A percentile compares a stretch with the other conserved stretches of the same genome.
Conservation (phyloP, 2,329 filamentous ascomycete genomes). For the Ophiocordyceps australis region DNA sequence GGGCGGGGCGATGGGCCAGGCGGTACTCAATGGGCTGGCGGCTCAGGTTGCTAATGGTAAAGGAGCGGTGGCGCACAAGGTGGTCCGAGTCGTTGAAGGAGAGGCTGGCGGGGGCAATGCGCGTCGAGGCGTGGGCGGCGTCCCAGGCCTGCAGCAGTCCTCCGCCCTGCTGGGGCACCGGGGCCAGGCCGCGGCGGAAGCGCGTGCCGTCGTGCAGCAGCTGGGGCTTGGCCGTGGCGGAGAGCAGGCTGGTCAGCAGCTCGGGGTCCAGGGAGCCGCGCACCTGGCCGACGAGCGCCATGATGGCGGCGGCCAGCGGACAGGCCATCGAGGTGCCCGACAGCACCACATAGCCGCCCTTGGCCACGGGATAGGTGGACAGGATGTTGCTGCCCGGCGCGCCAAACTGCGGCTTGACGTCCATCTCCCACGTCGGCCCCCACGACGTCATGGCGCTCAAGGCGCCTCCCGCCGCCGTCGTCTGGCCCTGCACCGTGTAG, state of each 20-base stretch:
- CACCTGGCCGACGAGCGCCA: conserved; percentile 31
- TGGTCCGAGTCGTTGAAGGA: conserved; percentile 46
- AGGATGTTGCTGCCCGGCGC: conserved; percentile 35
- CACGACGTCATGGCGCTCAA: conserved; percentile 34
- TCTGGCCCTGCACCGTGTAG: too few relatives aligned
- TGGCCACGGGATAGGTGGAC: conserved; percentile 27
- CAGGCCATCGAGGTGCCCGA: conserved; percentile 44
- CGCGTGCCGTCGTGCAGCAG: conserved; percentile 22
- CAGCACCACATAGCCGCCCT: conserved; percentile 29
- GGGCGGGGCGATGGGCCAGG: conserved; percentile 24
- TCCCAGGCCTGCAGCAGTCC: conserved; percentile 42
- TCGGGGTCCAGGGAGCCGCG: conserved; percentile 29
- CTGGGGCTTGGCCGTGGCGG: conserved; percentile 28
- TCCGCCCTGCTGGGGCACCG: conserved; percentile 34
- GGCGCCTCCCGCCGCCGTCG: conserved; percentile 30
- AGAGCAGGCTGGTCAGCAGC: conserved; percentile 28
- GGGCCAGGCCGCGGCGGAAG: conserved; percentile 16
- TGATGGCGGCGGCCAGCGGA: conserved; percentile 33
- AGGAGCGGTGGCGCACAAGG: too few relatives aligned
- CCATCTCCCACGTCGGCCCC: conserved; percentile 41
- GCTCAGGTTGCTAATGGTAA: conserved; percentile 36
- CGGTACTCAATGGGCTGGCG: conserved; percentile 30
- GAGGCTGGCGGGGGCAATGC: conserved; percentile 34
- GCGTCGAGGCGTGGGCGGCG: conserved; percentile 31
- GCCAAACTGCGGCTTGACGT: conserved; percentile 34